phyloP scores from a whole-genome alignment of 2,329 filamentous ascomycete genomes.

The Calonectria naviculata region DNA sequence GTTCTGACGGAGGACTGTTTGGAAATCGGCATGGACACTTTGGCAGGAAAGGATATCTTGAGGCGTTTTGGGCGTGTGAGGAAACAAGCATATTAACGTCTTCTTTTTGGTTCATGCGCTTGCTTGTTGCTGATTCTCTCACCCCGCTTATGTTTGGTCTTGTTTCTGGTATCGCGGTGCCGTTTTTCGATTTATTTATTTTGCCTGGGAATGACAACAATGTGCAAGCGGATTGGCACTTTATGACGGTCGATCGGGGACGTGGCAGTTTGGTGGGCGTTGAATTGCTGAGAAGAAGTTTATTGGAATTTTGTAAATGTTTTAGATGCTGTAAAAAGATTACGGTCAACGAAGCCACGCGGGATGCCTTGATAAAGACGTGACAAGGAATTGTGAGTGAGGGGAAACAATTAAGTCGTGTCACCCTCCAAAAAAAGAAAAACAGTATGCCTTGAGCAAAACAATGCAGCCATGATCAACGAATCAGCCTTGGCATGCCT shows the following conservation, averaged over 20 bases:
- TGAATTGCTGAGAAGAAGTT: background rate
- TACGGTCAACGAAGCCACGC: background rate
- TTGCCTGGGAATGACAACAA: conserved; percentile 3
- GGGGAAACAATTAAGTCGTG: background rate
- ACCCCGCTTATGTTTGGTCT: conserved; percentile 6
- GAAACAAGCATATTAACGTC: conserved; percentile 16
- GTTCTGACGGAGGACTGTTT: conserved; percentile 1
- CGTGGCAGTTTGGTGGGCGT: background rate
- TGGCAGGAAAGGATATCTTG: conserved; percentile 4
- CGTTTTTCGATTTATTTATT: background rate
- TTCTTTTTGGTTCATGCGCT: background rate
- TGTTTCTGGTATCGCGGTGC: background rate
- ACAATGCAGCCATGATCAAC: background rate
- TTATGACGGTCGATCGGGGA: conserved; percentile 25
- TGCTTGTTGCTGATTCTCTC: conserved; percentile 10
- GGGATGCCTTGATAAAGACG: background rate
- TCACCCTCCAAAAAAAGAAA: too few species aligned
- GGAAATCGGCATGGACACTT: conserved; percentile 18
- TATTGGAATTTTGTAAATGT: conserved; percentile 14
- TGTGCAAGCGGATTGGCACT: conserved; percentile 12
- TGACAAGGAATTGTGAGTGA: background rate
- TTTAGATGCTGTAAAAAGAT: conserved; percentile 29
- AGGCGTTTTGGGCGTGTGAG: conserved; percentile 20
- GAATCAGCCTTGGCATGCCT: background rate
- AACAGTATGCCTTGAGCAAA: too few species aligned